Percentiles rank a stretch among this genome's conserved stretches.
Conservation (phyloP, 805 yeast genomes). For the Wickerhamiella azymoides region DNA sequence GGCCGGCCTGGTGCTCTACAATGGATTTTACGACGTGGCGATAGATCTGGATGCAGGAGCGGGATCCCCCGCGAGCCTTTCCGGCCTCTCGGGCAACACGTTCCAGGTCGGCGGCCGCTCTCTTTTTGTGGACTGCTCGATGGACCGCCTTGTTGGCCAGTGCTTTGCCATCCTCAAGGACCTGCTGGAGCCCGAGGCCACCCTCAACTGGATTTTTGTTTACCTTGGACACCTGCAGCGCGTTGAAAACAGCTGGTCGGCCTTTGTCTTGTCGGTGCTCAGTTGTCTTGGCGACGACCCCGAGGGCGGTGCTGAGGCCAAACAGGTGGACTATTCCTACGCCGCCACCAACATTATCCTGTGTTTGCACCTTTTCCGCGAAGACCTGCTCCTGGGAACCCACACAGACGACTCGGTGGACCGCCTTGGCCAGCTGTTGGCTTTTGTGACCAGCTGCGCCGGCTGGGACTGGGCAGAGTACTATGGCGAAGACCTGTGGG, state of each 20-base stretch:
- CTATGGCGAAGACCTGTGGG: conserved; percentile 25
- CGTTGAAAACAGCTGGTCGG: conserved; percentile 3
- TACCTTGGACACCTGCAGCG: not conserved
- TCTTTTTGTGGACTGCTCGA: not conserved
- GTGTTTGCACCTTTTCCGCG: conserved; percentile 62
- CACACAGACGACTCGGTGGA: conserved; percentile 27
- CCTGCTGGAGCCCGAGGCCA: not conserved
- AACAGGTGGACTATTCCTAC: not conserved
- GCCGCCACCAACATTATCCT: conserved; percentile 34
- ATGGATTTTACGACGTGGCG: not conserved
- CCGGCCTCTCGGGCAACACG: not conserved
- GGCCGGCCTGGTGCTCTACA: not conserved
- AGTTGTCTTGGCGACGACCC: not conserved
- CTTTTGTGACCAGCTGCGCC: conserved; percentile 44
- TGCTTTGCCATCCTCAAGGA: conserved; percentile 4
- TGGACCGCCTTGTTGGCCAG: not conserved
- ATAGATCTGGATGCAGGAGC: not conserved
- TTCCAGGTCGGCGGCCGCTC: not conserved
- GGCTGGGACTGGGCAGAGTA: conserved; percentile 64
- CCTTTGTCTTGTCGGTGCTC: not conserved
- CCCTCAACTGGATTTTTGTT: conserved; percentile 5
- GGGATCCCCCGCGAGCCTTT: not conserved
- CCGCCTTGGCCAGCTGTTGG: conserved; percentile 40
- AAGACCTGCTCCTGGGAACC: conserved; percentile 53
- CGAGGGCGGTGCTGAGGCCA: not conserved